Base-by-base conservation (phyloP, 1,139 yeast genomes). In the Debaryomyces subglobosus region DNA sequence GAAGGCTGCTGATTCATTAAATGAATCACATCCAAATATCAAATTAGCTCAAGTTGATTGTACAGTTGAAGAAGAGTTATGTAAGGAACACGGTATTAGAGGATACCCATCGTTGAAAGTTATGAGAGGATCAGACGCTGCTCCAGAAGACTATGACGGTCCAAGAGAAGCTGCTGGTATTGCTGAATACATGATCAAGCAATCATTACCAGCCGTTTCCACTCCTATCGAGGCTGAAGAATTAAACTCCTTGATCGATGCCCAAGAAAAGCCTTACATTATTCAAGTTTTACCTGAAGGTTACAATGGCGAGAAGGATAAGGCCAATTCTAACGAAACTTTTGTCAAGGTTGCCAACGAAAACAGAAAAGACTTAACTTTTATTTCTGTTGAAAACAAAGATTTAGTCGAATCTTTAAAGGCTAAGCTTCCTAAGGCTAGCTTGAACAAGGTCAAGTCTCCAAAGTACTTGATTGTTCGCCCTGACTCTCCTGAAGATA, bases 101-200 rank as follows among this genome's bases (percentile, higher is more conserved):
- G 99, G 99, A 44, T 94, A 89, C 77, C 99, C 99, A 60, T 87
- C 97, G 29, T 74, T 94, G 70, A 89, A 89, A 74, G 82, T 94
- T 41, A 86, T 89, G 77, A 86, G 88, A 67, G 89, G 91, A 53
- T 66, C 72, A 44, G 78, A 75, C 45, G 61, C 60, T 46, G 49
- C 63, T 18, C 79, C 84, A 24, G 67, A 72, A 39, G 89, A 83
- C 57, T 94, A 94, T 71, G 80, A 78, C 49, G 98, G 98, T 54
- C 89, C 89, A 56, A 86, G 99, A 77, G 80, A 83, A 53, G 81
- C 96, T 37, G 87, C 78, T 41, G 86, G 91, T 47, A 92, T 94
- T 59, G 81, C 82, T 51, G 78, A 79, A 43, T 89, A 81, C 73
- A 87, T 95, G 97, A 65, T 82, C 59, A 86, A 89, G 71, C 90